Evolutionary conservation across 2,329 filamentous ascomycete species (phyloP).

Genomic region (Waltergamsia citrina): DNA sequence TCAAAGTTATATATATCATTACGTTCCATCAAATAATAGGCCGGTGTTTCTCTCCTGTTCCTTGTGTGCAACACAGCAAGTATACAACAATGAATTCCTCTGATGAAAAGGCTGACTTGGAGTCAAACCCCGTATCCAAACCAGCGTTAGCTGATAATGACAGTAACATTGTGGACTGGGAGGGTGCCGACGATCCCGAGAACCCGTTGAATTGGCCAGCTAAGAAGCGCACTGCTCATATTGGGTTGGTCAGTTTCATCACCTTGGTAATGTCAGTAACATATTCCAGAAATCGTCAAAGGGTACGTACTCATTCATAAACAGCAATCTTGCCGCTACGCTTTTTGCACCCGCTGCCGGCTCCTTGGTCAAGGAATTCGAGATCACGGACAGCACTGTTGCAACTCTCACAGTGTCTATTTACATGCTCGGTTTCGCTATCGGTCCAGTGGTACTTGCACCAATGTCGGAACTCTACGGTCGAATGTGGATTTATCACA

Average conservation of each 20-base stretch:
- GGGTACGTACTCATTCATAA: conserved; percentile 3
- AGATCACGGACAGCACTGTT: conserved; percentile 21
- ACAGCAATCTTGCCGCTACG: conserved; percentile 12
- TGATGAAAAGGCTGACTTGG: no score
- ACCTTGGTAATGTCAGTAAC: conserved; percentile 21
- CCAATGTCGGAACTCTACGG: conserved; percentile 52
- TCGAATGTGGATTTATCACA: conserved; percentile 24
- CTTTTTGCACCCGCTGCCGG: conserved; percentile 37
- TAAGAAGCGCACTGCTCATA: conserved; percentile 48
- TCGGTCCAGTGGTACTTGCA: conserved; percentile 53
- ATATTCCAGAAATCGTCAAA: background rate
- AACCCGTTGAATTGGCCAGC: conserved; percentile 58
- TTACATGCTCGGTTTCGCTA: conserved; percentile 33
- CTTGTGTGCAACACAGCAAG: no score
- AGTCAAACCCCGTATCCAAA: no score
- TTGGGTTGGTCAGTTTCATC: conserved; percentile 31
- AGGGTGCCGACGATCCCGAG: conserved; percentile 58
- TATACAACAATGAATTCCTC: no score
- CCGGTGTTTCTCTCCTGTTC: no score
- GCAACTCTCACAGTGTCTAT: conserved; percentile 29
- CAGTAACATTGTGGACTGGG: conserved; percentile 39
- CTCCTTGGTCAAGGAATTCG: conserved; percentile 33
- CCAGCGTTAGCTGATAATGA: no score
- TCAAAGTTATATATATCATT: no score
- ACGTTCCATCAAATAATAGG: no score